A percentile compares a stretch with the other conserved stretches of the same genome.
Evolutionary conservation across 148 eudicot species (phyloP).

Genomic region (Silene uniflora): DNA sequence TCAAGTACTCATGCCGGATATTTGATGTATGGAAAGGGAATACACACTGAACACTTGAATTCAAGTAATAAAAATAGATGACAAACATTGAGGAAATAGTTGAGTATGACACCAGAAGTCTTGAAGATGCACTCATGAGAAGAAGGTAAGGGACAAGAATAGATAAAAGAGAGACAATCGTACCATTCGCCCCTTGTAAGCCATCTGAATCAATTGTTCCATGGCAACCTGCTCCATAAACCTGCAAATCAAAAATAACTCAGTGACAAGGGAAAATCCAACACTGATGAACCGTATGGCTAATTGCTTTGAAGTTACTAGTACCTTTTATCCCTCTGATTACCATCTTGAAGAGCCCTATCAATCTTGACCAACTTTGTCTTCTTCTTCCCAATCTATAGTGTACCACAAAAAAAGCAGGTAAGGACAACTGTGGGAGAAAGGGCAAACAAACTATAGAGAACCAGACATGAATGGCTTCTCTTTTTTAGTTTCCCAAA

Average conservation of each 20-base stretch:
- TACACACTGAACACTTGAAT: neutral
- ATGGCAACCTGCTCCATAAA: conserved; percentile 46
- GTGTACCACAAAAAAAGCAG: conserved; percentile 11
- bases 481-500: neutral
- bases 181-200: conserved; percentile 56
- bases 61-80: neutral
- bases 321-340: conserved; percentile 36
- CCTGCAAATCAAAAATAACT: conserved; percentile 32
- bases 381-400: conserved; percentile 41
- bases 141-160: neutral
- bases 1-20: neutral
- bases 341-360: conserved; percentile 35
- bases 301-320: neutral
- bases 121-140: neutral
- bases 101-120: neutral
- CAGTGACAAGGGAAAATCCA: neutral
- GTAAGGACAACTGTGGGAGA: conserved; percentile 2
- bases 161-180: neutral
- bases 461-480: neutral
- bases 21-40: neutral
- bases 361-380: conserved; percentile 37
- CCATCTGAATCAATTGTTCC: conserved; percentile 52
- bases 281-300: neutral
- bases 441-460: neutral
- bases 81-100: neutral